Evolutionary conservation across 1,284 basidiomycete species (phyloP).

Genomic region (Sanghuangporus sanghuang): DNA sequence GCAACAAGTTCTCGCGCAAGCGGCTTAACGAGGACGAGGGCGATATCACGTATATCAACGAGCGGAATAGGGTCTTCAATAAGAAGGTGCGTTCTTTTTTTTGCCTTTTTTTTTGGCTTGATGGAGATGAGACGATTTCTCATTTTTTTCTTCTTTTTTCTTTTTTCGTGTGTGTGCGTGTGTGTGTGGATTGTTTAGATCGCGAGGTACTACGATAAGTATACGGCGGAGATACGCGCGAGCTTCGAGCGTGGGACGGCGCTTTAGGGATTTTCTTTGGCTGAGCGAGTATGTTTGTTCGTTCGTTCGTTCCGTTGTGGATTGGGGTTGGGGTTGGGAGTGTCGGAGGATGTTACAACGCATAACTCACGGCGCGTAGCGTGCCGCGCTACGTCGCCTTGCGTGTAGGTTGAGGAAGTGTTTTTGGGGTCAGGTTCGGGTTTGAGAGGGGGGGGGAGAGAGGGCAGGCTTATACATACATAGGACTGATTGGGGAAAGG

Average conservation of each 20-base stretch:
- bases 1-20: constrained; percentile 83
- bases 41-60: constrained; percentile 99
- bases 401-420: too few species aligned
- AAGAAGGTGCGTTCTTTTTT: constrained; percentile 68
- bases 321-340: not conserved
- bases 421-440: too few species aligned
- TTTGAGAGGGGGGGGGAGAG: too few species aligned
- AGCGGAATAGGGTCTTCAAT: constrained; percentile 98
- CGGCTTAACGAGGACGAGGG: constrained; percentile 87
- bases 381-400: too few species aligned
- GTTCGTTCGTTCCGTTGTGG: too few species aligned
- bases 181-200: constrained; percentile 48
- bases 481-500: too few species aligned
- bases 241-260: constrained; percentile 96
- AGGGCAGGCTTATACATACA: too few species aligned
- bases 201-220: constrained; percentile 95
- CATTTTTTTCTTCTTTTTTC: not conserved
- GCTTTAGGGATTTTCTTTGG: constrained; percentile 36
- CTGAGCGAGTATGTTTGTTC: not conserved
- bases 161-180: not conserved
- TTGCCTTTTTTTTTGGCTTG: too few species aligned
- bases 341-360: not conserved
- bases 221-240: constrained; percentile 90
- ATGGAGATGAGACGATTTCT: not conserved
- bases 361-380: too few species aligned